Evolutionary conservation across 805 yeast genomes (phyloP).

Genomic region (Tetrapisispora phaffii): DNA sequence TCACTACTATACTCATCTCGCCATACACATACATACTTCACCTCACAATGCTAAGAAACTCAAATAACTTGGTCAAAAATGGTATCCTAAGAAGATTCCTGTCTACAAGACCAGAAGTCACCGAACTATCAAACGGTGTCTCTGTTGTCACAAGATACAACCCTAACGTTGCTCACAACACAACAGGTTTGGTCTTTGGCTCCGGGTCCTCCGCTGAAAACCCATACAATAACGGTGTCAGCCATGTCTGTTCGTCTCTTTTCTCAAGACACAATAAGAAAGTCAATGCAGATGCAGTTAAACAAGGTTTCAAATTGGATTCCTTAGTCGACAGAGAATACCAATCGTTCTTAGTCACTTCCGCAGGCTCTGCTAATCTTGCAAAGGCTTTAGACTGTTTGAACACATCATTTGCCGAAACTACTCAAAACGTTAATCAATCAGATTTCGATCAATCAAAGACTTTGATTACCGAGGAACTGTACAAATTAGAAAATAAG

Average conservation of each 20-base stretch:
- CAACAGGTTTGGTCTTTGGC: constrained; percentile 61
- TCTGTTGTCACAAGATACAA: constrained; percentile 61
- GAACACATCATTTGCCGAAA: constrained; percentile 26
- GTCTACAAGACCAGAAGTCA: constrained; percentile 52
- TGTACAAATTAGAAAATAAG: constrained; percentile 45
- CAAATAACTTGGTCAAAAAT: background rate
- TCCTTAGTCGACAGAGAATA: constrained; percentile 52
- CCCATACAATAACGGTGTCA: constrained; percentile 73
- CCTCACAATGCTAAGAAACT: constrained; percentile 1
- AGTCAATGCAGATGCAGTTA: constrained; percentile 25
- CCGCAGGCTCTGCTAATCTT: constrained; percentile 38
- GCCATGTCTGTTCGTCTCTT: constrained; percentile 50
- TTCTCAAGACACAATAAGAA: constrained; percentile 32
- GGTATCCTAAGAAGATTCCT: constrained; percentile 2
- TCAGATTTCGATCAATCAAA: constrained; percentile 41
- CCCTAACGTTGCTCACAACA: constrained; percentile 38
- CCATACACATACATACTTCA: background rate
- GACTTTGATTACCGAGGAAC: constrained; percentile 35
- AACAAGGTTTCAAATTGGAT: constrained; percentile 48
- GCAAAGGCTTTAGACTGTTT: constrained; percentile 44
- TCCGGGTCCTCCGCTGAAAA: constrained; percentile 77
- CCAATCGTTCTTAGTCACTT: constrained; percentile 51
- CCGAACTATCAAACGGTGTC: constrained; percentile 65
- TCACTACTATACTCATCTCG: background rate
- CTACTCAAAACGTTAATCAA: constrained; percentile 30